phyloP scores from a whole-genome alignment of 768 basidiomycete species.

The Tricholoma furcatifolium region DNA sequence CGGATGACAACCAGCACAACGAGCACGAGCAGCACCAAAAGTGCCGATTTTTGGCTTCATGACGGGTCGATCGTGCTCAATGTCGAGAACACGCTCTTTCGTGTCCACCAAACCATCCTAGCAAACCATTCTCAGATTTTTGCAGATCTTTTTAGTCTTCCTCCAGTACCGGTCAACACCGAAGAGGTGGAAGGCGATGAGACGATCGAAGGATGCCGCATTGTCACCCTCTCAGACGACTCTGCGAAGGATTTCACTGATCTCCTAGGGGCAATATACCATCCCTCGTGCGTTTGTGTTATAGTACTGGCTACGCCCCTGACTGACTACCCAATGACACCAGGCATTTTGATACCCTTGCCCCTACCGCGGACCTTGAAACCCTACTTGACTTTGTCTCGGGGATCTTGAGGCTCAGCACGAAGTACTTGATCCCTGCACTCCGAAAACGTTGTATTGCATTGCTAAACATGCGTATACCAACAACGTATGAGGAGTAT shows the following conservation, averaged over 20 bases:
- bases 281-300: conserved; percentile 36
- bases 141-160: conserved; percentile 57
- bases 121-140: conserved; percentile 65
- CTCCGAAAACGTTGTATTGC: conserved; percentile 52
- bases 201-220: conserved; percentile 47
- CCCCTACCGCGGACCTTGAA: conserved; percentile 36
- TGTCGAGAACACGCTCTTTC: conserved; percentile 39
- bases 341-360: conserved; percentile 37
- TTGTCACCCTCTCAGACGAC: conserved; percentile 48
- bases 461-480: conserved; percentile 41
- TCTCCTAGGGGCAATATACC: conserved; percentile 51
- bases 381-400: conserved; percentile 44
- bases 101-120: conserved; percentile 45
- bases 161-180: conserved; percentile 35
- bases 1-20: too few relatives aligned
- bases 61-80: conserved; percentile 45
- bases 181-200: conserved; percentile 22
- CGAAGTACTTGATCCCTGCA: conserved; percentile 56
- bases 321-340: not conserved
- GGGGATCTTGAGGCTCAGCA: conserved; percentile 60
- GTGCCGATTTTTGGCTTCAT: conserved; percentile 39
- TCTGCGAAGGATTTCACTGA: conserved; percentile 44
- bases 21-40: not conserved
- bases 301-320: not conserved
- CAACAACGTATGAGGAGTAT: conserved; percentile 38